Evolutionary conservation across 2,329 filamentous ascomycete species (phyloP), one percentile per base, ranked within the genome.

Genomic region (Daldinia eschscholtzii): DNA sequence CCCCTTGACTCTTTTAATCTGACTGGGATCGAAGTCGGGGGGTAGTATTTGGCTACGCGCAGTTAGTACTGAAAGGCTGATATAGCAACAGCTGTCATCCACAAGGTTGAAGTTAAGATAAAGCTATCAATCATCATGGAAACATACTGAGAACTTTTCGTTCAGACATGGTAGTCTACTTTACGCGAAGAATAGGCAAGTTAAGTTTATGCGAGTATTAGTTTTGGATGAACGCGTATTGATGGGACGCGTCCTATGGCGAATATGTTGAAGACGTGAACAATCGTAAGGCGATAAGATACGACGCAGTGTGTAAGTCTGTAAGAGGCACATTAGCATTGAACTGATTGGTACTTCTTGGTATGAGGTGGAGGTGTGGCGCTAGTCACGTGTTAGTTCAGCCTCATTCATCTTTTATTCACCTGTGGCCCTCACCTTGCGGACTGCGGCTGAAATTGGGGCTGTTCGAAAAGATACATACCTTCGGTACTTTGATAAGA

Each of bases 1-100:
- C 30, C 84, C 90, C 69, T 89, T 90, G 50, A 87, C 87, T 18
- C 93, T 89, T 28, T 87, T 86, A 81, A 98, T 88, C 76, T 92
- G 90, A 28, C 89, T 89, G 12, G 95, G 95, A 81, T 99, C 96
- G 81, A 98, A 99, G 80, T 98, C 93, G 84, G 81, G 92, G 88
- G 88, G 75, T 86, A 89, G 79, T 88, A 88, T 78, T 88, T 88
- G 57, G 74, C 75, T 74, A 61, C 57, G 39, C 2, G 42, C 4
- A 10, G 67, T 76, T 71, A 76, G 75, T 42, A 72, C 59, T 42
- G 33, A 9, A 9, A n/a, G 28, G n/a, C 20, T 37, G 33, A 30
- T 28, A 44, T 13, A 46, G 26, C 13, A n/a, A 39, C 44, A 23
- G 44, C 12, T 50, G 7, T 39, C 33, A n/a, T 46, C 12, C 23